These are phyloP conservation scores for Emmonsiellopsis sp. DNA, from an alignment of 2,329 filamentous ascomycete species.

Conservation along the genomic window DNA sequence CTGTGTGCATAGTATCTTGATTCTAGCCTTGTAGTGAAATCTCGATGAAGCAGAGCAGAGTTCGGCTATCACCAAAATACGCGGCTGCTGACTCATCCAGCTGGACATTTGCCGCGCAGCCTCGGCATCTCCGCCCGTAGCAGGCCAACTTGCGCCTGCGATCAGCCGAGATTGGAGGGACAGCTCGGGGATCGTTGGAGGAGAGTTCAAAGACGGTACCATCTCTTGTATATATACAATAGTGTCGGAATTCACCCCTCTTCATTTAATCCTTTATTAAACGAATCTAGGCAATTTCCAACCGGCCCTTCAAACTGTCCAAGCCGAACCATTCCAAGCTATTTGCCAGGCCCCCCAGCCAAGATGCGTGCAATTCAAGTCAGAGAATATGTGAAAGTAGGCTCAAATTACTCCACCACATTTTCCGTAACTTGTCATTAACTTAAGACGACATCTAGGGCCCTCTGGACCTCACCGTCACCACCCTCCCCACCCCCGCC, in stretches of 20 bases:
- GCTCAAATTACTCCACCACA: conserved; percentile 1
- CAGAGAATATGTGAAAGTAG: conserved; percentile 65
- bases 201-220: too few species aligned
- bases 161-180: not conserved
- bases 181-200: not conserved
- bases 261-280: too few species aligned
- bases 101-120: not conserved
- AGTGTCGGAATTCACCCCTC: too few species aligned
- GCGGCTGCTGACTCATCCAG: not conserved
- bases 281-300: too few species aligned
- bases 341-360: not conserved
- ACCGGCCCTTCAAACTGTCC: too few species aligned
- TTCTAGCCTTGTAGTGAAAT: too few species aligned
- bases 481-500: conserved; percentile 62
- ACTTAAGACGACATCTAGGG: conserved; percentile 40
- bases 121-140: not conserved
- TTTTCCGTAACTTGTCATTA: too few species aligned
- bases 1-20: too few species aligned
- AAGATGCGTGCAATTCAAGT: conserved; percentile 69
- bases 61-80: not conserved
- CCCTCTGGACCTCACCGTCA: conserved; percentile 68
- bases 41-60: too few species aligned
- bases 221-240: too few species aligned
- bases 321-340: too few species aligned
- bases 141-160: not conserved